phyloP scores from a whole-genome alignment of 164 flowering plant species.

The Cinnamomum chago region DNA sequence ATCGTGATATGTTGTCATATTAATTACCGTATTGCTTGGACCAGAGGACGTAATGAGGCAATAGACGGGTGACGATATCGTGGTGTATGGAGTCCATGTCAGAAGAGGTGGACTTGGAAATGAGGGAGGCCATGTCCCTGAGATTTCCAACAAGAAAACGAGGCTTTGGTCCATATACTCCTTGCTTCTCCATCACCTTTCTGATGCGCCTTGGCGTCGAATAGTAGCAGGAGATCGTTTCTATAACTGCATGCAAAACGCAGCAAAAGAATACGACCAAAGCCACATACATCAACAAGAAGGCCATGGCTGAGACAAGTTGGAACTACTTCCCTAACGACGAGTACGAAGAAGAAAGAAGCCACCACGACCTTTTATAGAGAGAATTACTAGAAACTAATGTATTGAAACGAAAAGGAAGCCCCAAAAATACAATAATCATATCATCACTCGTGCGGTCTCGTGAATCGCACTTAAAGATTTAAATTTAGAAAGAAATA shows the following conservation, averaged over 20 bases:
- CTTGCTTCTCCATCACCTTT: constrained; percentile 82
- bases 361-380: no score
- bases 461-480: no score
- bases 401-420: no score
- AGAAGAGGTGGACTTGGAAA: constrained; percentile 47
- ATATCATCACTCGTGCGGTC: no score
- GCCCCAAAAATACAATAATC: no score
- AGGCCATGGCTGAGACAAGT: background rate
- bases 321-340: no score
- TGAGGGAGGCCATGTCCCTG: constrained; percentile 54
- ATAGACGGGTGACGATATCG: constrained; percentile 69
- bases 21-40: constrained; percentile 62
- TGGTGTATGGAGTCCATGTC: constrained; percentile 67
- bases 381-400: no score
- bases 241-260: background rate
- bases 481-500: no score
- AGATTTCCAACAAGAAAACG: constrained; percentile 73
- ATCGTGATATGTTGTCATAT: background rate
- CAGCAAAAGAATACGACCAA: background rate
- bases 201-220: constrained; percentile 72
- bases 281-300: background rate
- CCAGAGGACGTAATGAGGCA: constrained; percentile 85
- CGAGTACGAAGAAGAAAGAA: no score
- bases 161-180: constrained; percentile 90
- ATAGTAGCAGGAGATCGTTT: constrained; percentile 57